phyloP scores from a whole-genome alignment of 805 yeast genomes.

The Clavispora carvajalis region DNA sequence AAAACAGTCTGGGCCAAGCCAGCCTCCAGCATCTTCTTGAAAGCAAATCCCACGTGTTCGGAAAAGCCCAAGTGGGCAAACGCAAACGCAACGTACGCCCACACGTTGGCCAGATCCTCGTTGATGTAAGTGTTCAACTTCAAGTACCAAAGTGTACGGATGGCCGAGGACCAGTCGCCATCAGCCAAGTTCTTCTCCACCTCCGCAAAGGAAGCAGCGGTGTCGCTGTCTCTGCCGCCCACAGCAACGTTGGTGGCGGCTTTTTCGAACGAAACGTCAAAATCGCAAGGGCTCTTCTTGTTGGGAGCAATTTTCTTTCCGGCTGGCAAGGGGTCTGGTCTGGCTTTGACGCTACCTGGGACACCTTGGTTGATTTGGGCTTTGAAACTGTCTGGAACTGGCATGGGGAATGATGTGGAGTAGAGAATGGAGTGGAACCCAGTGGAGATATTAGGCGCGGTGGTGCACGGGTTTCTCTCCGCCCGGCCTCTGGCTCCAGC shows the following conservation, averaged over 20 bases:
- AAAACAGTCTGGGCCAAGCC: slow-evolving; percentile 5
- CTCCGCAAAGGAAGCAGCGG: slow-evolving; percentile 3
- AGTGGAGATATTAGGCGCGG: background rate
- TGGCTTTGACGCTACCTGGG: slow-evolving; percentile 5
- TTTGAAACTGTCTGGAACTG: slow-evolving; percentile 4
- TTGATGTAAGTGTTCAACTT: slow-evolving; percentile 4
- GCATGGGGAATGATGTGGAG: background rate
- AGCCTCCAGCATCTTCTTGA: slow-evolving; percentile 4
- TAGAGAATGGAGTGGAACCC: background rate
- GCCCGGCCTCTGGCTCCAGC: too few relatives aligned
- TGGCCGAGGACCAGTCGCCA: slow-evolving; percentile 3
- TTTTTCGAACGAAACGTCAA: slow-evolving; percentile 1
- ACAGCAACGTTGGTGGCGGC: slow-evolving; percentile 3
- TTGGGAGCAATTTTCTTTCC: slow-evolving; percentile 4
- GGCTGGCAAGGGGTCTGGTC: slow-evolving; percentile 5
- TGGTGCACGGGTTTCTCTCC: background rate
- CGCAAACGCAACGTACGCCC: slow-evolving; percentile 7
- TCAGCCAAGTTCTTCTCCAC: slow-evolving; percentile 2
- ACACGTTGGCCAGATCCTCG: slow-evolving; percentile 5
- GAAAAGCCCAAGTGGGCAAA: slow-evolving; percentile 5
- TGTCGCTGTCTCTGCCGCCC: slow-evolving; percentile 2
- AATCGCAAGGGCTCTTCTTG: slow-evolving; percentile 5
- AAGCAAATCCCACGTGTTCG: slow-evolving; percentile 5
- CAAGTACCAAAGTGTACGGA: slow-evolving; percentile 3
- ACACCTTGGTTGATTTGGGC: slow-evolving; percentile 7